These are phyloP conservation scores for Russula compacta DNA, from an alignment of 768 basidiomycete genomes.

Conservation along the genomic window DNA sequence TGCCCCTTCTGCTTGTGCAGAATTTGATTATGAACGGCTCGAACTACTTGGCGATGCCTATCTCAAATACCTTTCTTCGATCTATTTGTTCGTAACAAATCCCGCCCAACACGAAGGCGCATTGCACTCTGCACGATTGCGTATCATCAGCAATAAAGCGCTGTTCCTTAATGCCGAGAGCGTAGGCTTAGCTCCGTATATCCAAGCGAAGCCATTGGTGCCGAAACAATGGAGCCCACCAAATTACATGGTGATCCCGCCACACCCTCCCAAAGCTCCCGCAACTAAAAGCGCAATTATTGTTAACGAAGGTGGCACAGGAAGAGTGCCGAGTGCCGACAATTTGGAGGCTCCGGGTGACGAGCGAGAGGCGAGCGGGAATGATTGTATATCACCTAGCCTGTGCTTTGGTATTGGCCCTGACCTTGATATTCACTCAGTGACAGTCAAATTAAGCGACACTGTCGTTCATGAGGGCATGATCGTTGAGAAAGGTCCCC, in stretches of 20 bases:
- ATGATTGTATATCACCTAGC: background rate
- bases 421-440: background rate
- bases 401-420: background rate
- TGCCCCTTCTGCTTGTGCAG: slow-evolving; percentile 58
- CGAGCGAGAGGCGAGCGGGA: background rate
- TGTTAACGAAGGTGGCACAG: background rate
- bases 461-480: background rate
- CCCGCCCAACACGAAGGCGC: slow-evolving; percentile 57
- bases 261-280: slow-evolving; percentile 6
- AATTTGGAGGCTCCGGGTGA: background rate
- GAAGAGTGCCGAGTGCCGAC: background rate
- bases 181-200: slow-evolving; percentile 58
- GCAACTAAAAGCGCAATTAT: background rate
- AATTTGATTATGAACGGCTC: slow-evolving; percentile 74
- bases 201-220: slow-evolving; percentile 64
- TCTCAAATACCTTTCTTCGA: slow-evolving; percentile 68
- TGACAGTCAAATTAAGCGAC: background rate
- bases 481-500: background rate
- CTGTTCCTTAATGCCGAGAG: slow-evolving; percentile 46
- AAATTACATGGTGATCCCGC: slow-evolving; percentile 28
- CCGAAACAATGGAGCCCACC: slow-evolving; percentile 60
- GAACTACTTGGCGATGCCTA: slow-evolving; percentile 82
- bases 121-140: slow-evolving; percentile 56
- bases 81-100: slow-evolving; percentile 64
- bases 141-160: slow-evolving; percentile 66